Base-by-base conservation (phyloP, 306 rosid species). In the Medicago ruthenica region DNA sequence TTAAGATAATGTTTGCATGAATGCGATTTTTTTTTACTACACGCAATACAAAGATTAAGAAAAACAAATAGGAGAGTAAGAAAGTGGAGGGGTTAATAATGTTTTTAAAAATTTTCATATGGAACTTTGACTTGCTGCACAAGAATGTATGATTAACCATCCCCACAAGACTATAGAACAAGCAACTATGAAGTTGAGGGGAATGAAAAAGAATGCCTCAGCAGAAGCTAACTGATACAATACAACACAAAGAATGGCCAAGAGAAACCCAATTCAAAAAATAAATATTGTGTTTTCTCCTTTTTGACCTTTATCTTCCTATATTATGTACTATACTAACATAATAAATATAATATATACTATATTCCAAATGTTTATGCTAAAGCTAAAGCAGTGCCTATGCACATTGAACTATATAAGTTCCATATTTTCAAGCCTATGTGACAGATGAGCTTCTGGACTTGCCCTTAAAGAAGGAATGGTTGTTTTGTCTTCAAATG, bases 391-490 rank as follows among this genome's bases (percentile, higher is more conserved):
- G 37, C 3, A 34, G 37, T 34, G 37, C 7, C 37, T 5, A 34
- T 34, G 37, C 36, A 24, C 39, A 61, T 61, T 27, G 20, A 61
- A 7, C 42, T 61, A 61, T 11, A 60, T 60, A 24, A 27, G 89
- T 67, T 91, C 87, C 83, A 91, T 67, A 45, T 27, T 78, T 1
- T 84, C 85, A 74, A 91, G 81, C 69, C 83, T 85, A 5, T 93
- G 90, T 1, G 96, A 91, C 6, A 89, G 3, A 50, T 81, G 88
- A 50, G 88, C 3, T 53, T 84, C 87, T 18, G 87, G 83, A 81
- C 84, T 83, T 5, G 95, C 90, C 68, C 98, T 90, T 17, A 91
- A 89, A 15, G 92, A 93, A 45, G 98, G 92, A 21, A 88, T 85
- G 2, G 92, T 92, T 14, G 60, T 47, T 41, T 51, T 82, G 5